phyloP scores from a whole-genome alignment of 2,329 filamentous ascomycete genomes.

The Blastomyces percursus region DNA sequence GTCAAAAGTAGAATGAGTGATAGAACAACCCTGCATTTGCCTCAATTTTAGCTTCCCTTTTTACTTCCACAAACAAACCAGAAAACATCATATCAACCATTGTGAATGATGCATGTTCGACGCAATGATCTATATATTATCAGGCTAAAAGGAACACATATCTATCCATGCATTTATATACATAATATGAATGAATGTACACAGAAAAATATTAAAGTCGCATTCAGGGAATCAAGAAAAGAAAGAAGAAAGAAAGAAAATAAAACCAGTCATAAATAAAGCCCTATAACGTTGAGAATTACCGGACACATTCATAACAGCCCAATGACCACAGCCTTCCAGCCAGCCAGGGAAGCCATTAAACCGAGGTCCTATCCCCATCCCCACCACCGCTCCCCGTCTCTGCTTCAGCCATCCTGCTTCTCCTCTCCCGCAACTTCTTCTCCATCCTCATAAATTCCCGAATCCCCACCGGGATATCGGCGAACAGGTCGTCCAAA shows the following conservation, averaged over 20 bases:
- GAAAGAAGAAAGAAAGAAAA: too few relatives aligned
- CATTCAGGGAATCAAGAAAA: not conserved
- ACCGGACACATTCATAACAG: too few relatives aligned
- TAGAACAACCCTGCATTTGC: not conserved
- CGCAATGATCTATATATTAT: not conserved
- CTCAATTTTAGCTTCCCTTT: not conserved
- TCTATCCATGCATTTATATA: not conserved
- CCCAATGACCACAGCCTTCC: not conserved
- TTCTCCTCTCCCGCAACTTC: conserved; percentile 65
- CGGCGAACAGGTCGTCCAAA: conserved; percentile 55
- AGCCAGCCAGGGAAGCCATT: not conserved
- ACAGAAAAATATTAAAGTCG: not conserved
- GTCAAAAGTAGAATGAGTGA: not conserved
- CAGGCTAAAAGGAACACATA: not conserved
- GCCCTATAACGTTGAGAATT: not conserved
- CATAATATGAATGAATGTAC: not conserved
- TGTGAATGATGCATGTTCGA: not conserved
- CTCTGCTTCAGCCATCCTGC: conserved; percentile 37
- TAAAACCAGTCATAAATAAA: not conserved
- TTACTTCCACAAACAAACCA: too few relatives aligned
- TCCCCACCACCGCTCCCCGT: not conserved
- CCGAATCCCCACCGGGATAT: conserved; percentile 80
- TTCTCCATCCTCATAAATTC: conserved; percentile 99
- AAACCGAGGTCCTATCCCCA: not conserved
- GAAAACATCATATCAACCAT: not conserved